Percentiles rank a stretch among this genome's conserved stretches.
Evolutionary conservation across 352 stramenopile genomes (phyloP).

Genomic region (Globisporangium barbulae): DNA sequence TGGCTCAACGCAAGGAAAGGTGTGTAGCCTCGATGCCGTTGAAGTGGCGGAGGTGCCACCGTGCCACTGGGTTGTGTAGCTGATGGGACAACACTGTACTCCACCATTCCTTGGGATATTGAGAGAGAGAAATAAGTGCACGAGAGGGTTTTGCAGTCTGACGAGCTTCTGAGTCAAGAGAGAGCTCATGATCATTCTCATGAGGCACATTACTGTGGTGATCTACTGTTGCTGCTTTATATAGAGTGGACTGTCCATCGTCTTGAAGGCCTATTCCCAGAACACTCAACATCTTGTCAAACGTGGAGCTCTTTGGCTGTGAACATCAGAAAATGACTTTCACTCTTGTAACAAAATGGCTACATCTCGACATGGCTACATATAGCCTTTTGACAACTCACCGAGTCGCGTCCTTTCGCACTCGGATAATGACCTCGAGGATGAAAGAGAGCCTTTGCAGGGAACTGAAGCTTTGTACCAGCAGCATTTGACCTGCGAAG

Average conservation of each 20-base stretch:
- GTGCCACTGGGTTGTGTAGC: background rate
- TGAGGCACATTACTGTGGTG: too few species aligned
- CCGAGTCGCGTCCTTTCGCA: background rate
- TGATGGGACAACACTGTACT: background rate
- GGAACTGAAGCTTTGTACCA: background rate
- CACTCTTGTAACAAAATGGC: background rate
- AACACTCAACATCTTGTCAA: background rate
- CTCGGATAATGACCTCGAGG: background rate
- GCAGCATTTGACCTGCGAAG: background rate
- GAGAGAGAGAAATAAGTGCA: background rate
- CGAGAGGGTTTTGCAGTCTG: background rate
- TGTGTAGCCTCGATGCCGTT: background rate
- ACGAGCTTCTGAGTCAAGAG: too few species aligned
- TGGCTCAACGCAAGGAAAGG: constrained; percentile 5
- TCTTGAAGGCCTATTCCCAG: background rate
- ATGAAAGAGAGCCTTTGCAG: background rate
- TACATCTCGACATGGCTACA: constrained; percentile 8
- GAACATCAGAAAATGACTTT: background rate
- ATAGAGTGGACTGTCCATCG: too few species aligned
- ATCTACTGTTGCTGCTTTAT: too few species aligned
- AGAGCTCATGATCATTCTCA: too few species aligned
- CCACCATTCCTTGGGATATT: background rate
- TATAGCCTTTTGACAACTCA: background rate
- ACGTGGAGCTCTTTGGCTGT: background rate
- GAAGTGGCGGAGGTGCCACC: background rate